A percentile compares a stretch with the other conserved stretches of the same genome.
phyloP scores from a whole-genome alignment of 352 stramenopile species.

The Globisporangium paddicum region DNA sequence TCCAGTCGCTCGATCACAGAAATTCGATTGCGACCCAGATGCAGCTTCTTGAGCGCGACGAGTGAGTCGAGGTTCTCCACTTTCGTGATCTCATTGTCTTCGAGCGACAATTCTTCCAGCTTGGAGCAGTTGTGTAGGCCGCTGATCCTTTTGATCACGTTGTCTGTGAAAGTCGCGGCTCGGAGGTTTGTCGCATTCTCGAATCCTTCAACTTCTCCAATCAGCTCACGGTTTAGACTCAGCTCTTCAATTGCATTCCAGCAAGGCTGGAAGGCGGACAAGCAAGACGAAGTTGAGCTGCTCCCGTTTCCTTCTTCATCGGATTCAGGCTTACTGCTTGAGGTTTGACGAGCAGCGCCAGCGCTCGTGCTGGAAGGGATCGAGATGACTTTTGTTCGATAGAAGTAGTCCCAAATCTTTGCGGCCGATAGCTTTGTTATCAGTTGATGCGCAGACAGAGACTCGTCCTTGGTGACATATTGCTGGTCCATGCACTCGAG shows the following conservation, averaged over 20 bases:
- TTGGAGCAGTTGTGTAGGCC: conserved; percentile 45
- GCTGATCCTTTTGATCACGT: conserved; percentile 55
- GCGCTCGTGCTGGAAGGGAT: neutral
- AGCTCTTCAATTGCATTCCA: conserved; percentile 67
- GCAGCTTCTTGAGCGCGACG: conserved; percentile 59
- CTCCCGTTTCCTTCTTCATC: conserved; percentile 16
- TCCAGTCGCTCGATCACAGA: conserved; percentile 56
- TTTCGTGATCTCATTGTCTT: conserved; percentile 70
- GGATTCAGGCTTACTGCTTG: conserved; percentile 18
- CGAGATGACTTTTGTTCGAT: neutral
- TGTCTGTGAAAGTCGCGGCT: conserved; percentile 61
- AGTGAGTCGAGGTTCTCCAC: conserved; percentile 65
- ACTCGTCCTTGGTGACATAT: conserved; percentile 35
- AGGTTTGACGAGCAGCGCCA: neutral
- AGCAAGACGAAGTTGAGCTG: neutral
- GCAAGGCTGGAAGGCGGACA: conserved; percentile 12
- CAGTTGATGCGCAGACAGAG: conserved; percentile 25
- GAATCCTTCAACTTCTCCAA: conserved; percentile 52
- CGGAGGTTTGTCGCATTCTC: conserved; percentile 50
- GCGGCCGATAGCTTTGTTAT: conserved; percentile 39
- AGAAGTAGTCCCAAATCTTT: conserved; percentile 34
- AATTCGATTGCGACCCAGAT: conserved; percentile 79
- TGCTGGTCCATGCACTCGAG: conserved; percentile 53
- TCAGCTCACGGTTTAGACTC: conserved; percentile 50
- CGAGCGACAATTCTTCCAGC: conserved; percentile 73